phyloP scores from a whole-genome alignment of 1,284 basidiomycete genomes.

The Veloboletus limbatus region DNA sequence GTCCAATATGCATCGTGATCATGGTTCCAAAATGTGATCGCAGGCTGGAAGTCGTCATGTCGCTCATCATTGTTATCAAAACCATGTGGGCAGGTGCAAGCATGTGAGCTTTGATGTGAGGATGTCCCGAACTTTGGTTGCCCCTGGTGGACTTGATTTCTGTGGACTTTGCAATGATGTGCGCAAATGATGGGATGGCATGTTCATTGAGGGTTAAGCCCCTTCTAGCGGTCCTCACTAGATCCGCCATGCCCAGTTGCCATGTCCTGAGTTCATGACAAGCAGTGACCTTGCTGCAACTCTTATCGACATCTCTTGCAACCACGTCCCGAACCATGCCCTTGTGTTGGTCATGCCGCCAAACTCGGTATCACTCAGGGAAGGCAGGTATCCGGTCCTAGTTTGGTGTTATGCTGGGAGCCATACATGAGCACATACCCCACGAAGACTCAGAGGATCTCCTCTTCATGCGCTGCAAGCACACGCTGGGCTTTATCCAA shows the following conservation, averaged over 20 bases:
- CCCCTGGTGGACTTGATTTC: too few relatives aligned
- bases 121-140: too few relatives aligned
- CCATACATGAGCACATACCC: slow-evolving; percentile 53
- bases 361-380: slow-evolving; percentile 44
- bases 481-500: slow-evolving; percentile 38
- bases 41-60: too few relatives aligned
- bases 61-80: too few relatives aligned
- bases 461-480: slow-evolving; percentile 47
- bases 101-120: too few relatives aligned
- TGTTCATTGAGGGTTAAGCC: slow-evolving; percentile 57
- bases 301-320: slow-evolving; percentile 38
- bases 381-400: slow-evolving; percentile 43
- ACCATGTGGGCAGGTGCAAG: too few relatives aligned
- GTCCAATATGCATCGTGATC: too few relatives aligned
- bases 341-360: slow-evolving; percentile 9
- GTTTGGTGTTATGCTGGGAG: slow-evolving; percentile 33
- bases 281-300: slow-evolving; percentile 52
- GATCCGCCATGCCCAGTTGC: slow-evolving; percentile 48
- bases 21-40: too few relatives aligned
- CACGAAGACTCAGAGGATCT: slow-evolving; percentile 51
- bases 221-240: slow-evolving; percentile 47
- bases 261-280: slow-evolving; percentile 62
- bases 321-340: slow-evolving; percentile 29
- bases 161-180: slow-evolving; percentile 32
- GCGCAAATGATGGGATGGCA: slow-evolving; percentile 54